Evolutionary conservation across 2,329 filamentous ascomycete species (phyloP).

Genomic region (Penicillium aurantiogriseum): DNA sequence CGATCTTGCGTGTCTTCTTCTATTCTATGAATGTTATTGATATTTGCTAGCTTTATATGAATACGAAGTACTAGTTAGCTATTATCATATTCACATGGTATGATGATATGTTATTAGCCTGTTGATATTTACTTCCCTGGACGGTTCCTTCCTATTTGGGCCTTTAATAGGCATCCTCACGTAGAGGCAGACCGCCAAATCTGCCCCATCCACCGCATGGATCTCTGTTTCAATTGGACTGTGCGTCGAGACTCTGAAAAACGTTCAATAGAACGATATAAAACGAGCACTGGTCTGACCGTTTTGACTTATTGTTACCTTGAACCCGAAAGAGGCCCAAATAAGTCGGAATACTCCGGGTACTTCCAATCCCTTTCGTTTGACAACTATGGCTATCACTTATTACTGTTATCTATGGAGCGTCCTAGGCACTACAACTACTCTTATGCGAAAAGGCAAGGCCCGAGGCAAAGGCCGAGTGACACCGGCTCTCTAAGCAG

Average conservation of each 20-base stretch:
- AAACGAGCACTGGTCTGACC: too few relatives aligned
- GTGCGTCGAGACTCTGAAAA: background rate
- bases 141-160: background rate
- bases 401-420: background rate
- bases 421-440: background rate
- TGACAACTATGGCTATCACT: background rate
- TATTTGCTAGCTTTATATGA: background rate
- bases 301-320: too few relatives aligned
- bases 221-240: background rate
- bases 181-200: background rate
- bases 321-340: too few relatives aligned
- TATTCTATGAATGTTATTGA: background rate
- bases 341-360: too few relatives aligned
- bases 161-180: too few relatives aligned
- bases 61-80: background rate
- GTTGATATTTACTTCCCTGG: background rate
- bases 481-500: too few relatives aligned
- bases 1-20: constrained; percentile 5
- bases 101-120: background rate
- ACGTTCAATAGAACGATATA: too few relatives aligned
- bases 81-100: background rate
- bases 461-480: background rate
- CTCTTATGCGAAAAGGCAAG: background rate
- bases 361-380: background rate
- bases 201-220: too few relatives aligned